Conservation (phyloP, 2,329 filamentous ascomycete genomes). For the Diaporthe helianthi region DNA sequence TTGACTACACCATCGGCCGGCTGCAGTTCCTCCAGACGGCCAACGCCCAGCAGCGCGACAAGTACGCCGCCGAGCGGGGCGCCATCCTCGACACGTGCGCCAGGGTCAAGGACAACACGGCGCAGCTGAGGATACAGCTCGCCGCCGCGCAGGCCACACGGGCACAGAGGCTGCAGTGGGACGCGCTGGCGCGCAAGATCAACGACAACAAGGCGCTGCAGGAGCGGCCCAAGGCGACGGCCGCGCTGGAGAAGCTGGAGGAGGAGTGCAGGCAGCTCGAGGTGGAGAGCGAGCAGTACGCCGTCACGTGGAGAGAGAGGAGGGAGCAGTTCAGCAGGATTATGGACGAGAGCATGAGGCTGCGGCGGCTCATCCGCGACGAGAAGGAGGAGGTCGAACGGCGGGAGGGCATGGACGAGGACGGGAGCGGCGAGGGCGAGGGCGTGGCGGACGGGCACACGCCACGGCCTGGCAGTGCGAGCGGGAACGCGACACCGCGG, state of each 20-base stretch:
- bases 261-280: slow-evolving; percentile 89
- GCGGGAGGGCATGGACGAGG: slow-evolving; percentile 80
- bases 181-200: slow-evolving; percentile 87
- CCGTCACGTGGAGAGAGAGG: slow-evolving; percentile 82
- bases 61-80: slow-evolving; percentile 81
- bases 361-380: slow-evolving; percentile 85
- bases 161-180: slow-evolving; percentile 82
- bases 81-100: slow-evolving; percentile 82
- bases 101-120: slow-evolving; percentile 77
- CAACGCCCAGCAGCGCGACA: slow-evolving; percentile 81
- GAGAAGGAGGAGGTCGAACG: slow-evolving; percentile 95
- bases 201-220: slow-evolving; percentile 80
- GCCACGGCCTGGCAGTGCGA: slow-evolving; percentile 56
- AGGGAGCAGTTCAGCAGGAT: slow-evolving; percentile 87
- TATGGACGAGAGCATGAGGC: slow-evolving; percentile 87
- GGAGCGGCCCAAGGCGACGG: slow-evolving; percentile 82
- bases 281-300: slow-evolving; percentile 82
- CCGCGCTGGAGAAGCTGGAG: slow-evolving; percentile 80
- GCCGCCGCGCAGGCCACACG: slow-evolving; percentile 79
- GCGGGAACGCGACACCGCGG: slow-evolving; percentile 58
- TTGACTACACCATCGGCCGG: slow-evolving; percentile 84
- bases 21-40: slow-evolving; percentile 86
- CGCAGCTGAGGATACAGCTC: slow-evolving; percentile 74
- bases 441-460: slow-evolving; percentile 58
- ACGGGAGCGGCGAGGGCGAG: slow-evolving; percentile 51